Conservation (phyloP, 345 rosid genomes). For the Erysimum cheiranthoides region DNA sequence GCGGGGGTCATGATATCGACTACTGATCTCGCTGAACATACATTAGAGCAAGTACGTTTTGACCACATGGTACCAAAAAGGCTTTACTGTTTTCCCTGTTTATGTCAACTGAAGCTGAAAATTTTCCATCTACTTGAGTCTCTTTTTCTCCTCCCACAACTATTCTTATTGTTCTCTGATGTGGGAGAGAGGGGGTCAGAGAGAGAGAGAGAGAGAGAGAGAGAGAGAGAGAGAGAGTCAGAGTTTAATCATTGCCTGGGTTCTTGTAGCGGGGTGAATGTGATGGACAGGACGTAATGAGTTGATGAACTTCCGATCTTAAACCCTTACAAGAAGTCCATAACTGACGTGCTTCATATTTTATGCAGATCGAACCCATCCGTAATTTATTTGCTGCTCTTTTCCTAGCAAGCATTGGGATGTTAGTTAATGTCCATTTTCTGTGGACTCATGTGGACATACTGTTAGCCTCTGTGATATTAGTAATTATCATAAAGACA, state of each 20-base stretch:
- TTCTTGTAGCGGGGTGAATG: neutral
- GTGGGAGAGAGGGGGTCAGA: neutral
- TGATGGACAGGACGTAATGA: slow-evolving; percentile 12
- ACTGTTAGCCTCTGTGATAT: slow-evolving; percentile 79
- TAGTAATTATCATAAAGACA: slow-evolving; percentile 78
- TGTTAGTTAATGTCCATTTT: slow-evolving; percentile 82
- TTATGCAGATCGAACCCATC: slow-evolving; percentile 79
- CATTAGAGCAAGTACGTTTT: slow-evolving; percentile 84
- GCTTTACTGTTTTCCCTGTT: slow-evolving; percentile 2
- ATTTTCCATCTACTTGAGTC: neutral
- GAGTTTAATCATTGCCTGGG: slow-evolving; percentile 4
- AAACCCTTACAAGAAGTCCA: neutral
- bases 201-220: neutral
- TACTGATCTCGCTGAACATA: slow-evolving; percentile 93
- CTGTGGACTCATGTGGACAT: slow-evolving; percentile 93
- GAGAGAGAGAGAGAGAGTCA: neutral
- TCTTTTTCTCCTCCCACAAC: slow-evolving; percentile 6
- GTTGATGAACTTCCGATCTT: slow-evolving; percentile 1
- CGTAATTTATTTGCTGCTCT: slow-evolving; percentile 93
- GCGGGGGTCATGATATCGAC: slow-evolving; percentile 99
- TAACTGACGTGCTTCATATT: slow-evolving; percentile 18
- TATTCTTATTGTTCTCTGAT: neutral
- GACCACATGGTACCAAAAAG: slow-evolving; percentile 23
- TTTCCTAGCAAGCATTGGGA: slow-evolving; percentile 92
- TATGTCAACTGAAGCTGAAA: slow-evolving; percentile 7